A percentile compares a stretch with the other conserved stretches of the same genome.
Conservation (phyloP, 2,329 filamentous ascomycete genomes). For the Talaromyces sp. region DNA sequence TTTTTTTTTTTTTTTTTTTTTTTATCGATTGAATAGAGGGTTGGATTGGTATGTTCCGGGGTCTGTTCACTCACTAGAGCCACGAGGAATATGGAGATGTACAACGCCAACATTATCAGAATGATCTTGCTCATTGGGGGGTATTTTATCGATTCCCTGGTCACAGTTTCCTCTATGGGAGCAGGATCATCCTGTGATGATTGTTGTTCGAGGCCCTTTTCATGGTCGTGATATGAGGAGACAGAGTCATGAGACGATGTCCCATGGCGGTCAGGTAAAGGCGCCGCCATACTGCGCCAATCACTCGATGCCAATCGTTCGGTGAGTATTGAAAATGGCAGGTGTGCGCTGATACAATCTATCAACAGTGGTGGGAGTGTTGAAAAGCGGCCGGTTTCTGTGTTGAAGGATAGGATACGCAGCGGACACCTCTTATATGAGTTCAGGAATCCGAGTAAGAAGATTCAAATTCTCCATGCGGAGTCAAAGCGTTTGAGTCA, state of each 20-base stretch:
- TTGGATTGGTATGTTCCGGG: not conserved
- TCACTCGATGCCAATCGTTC: too few relatives aligned
- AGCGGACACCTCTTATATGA: too few relatives aligned
- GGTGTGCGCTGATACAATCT: too few relatives aligned
- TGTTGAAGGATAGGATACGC: too few relatives aligned
- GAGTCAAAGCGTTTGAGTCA: not conserved
- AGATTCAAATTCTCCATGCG: too few relatives aligned
- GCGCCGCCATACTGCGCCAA: not conserved
- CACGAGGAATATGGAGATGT: constrained; percentile 3
- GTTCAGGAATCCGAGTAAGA: too few relatives aligned
- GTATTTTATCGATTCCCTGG: constrained; percentile 2
- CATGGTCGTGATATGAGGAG: not conserved
- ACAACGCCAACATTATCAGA: constrained; percentile 1
- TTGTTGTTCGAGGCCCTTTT: not conserved
- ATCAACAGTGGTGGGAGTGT: too few relatives aligned
- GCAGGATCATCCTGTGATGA: not conserved
- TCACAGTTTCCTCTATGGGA: not conserved
- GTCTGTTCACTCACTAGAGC: not conserved
- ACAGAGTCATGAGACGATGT: not conserved
- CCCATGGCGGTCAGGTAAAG: not conserved
- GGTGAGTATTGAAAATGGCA: too few relatives aligned
- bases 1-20: not conserved
- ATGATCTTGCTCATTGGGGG: constrained; percentile 1
- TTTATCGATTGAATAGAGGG: not conserved
- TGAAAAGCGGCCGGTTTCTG: too few relatives aligned